Percentiles rank a stretch among this genome's conserved stretches.
Conservation (phyloP, 805 yeast genomes). For the Kluyveromyces aestuarii region DNA sequence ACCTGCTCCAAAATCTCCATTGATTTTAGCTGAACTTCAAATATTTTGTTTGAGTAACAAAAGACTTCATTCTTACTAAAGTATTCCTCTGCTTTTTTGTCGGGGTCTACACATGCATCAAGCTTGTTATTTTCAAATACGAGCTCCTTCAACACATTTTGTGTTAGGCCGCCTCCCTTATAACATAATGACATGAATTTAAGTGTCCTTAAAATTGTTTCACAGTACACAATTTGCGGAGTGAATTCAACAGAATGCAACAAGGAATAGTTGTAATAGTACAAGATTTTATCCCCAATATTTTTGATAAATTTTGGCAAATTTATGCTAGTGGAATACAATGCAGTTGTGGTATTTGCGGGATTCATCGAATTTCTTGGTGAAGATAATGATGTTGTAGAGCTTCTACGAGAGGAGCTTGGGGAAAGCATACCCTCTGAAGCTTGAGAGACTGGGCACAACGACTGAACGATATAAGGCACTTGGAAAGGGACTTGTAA, state of each 20-base stretch:
- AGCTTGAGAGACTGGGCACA: slow-evolving; percentile 25
- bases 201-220: slow-evolving; percentile 53
- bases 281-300: slow-evolving; percentile 32
- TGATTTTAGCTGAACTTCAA: slow-evolving; percentile 35
- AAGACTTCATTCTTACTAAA: slow-evolving; percentile 38
- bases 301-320: slow-evolving; percentile 32
- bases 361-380: slow-evolving; percentile 40
- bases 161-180: slow-evolving; percentile 40
- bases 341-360: slow-evolving; percentile 6
- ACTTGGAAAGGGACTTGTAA: slow-evolving; percentile 30
- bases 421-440: neutral
- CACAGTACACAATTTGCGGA: slow-evolving; percentile 74
- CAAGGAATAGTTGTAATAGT: slow-evolving; percentile 43
- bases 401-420: slow-evolving; percentile 13
- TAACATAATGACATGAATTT: slow-evolving; percentile 49
- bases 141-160: slow-evolving; percentile 34
- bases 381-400: slow-evolving; percentile 31
- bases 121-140: slow-evolving; percentile 32
- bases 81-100: slow-evolving; percentile 5
- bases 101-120: neutral
- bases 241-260: slow-evolving; percentile 61
- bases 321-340: slow-evolving; percentile 16
- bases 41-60: slow-evolving; percentile 37
- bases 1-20: slow-evolving; percentile 47
- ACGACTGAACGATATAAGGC: slow-evolving; percentile 26